Conservation (phyloP, 177 flowering plant genomes). For the Vitis hybrid region DNA sequence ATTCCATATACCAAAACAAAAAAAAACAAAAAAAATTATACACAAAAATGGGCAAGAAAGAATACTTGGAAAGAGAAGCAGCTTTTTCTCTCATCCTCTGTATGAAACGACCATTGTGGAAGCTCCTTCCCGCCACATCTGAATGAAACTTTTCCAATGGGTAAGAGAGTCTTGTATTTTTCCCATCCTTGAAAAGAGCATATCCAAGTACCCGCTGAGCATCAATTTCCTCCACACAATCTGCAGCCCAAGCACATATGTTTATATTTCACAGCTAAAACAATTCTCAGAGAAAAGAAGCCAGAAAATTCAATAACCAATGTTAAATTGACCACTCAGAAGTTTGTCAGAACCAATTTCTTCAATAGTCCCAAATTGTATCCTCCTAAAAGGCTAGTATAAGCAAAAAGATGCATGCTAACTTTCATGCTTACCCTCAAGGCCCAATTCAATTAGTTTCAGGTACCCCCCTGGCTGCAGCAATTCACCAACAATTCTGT, state of each 20-base stretch:
- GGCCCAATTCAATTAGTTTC: conserved; percentile 46
- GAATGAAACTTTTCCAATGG: conserved; percentile 43
- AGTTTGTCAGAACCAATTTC: background rate
- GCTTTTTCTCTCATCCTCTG: conserved; percentile 55
- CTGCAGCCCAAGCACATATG: conserved; percentile 17
- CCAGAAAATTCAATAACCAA: background rate
- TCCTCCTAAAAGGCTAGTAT: background rate
- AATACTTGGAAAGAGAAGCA: conserved; percentile 40
- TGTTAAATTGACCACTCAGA: background rate
- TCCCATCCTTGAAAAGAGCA: conserved; percentile 49
- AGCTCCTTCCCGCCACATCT: conserved; percentile 52
- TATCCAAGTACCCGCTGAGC: conserved; percentile 48
- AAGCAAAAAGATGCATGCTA: background rate
- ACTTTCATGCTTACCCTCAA: conserved; percentile 29
- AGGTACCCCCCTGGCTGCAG: conserved; percentile 56
- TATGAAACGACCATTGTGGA: conserved; percentile 54
- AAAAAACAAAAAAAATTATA: background rate
- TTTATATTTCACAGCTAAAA: background rate
- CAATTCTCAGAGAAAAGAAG: background rate
- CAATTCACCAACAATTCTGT: conserved; percentile 51
- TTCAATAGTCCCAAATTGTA: background rate
- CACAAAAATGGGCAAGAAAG: background rate
- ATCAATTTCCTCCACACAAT: conserved; percentile 46
- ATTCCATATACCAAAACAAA: background rate
- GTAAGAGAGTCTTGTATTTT: conserved; percentile 35